Evolutionary conservation across 2,329 filamentous ascomycete species (phyloP).

Genomic region (Sarocladium oryzae): DNA sequence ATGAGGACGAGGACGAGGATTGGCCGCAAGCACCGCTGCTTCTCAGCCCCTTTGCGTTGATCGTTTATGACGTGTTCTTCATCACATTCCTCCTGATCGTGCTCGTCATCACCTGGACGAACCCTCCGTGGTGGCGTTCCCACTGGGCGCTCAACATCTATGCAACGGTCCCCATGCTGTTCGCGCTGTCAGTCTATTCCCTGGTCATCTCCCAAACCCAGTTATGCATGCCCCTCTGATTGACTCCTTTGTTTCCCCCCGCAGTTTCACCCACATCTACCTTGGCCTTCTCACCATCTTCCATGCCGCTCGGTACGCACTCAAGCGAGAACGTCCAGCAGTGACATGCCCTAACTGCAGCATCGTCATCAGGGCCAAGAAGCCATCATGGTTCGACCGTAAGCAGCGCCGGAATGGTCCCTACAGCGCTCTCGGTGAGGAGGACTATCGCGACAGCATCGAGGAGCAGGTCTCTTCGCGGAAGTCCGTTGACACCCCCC

Average conservation of each 20-base stretch:
- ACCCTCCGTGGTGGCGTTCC: not conserved
- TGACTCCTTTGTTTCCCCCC: too few relatives aligned
- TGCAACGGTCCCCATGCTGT: slow-evolving; percentile 33
- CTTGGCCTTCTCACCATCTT: slow-evolving; percentile 26
- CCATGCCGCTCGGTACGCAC: slow-evolving; percentile 31
- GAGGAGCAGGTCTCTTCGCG: not conserved
- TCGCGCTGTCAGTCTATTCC: slow-evolving; percentile 30
- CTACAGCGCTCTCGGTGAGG: slow-evolving; percentile 17
- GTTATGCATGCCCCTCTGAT: too few relatives aligned
- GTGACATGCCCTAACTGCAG: slow-evolving; percentile 13
- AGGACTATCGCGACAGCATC: slow-evolving; percentile 21
- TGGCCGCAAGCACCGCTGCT: slow-evolving; percentile 16
- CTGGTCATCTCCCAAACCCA: too few relatives aligned
- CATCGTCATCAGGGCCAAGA: slow-evolving; percentile 29
- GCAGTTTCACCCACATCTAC: slow-evolving; percentile 24
- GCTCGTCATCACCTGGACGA: slow-evolving; percentile 32
- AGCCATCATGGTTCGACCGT: not conserved
- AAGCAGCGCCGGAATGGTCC: slow-evolving; percentile 11
- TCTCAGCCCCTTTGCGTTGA: slow-evolving; percentile 13
- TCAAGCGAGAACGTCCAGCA: slow-evolving; percentile 14
- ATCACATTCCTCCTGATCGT: slow-evolving; percentile 31
- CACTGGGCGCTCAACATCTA: slow-evolving; percentile 33
- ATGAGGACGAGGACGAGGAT: slow-evolving; percentile 10
- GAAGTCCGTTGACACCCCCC: slow-evolving; percentile 12
- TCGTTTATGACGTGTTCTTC: slow-evolving; percentile 29